A percentile compares a stretch with the other conserved stretches of the same genome.
phyloP scores from a whole-genome alignment of 805 yeast genomes.

The Hanseniaspora nectarophila region DNA sequence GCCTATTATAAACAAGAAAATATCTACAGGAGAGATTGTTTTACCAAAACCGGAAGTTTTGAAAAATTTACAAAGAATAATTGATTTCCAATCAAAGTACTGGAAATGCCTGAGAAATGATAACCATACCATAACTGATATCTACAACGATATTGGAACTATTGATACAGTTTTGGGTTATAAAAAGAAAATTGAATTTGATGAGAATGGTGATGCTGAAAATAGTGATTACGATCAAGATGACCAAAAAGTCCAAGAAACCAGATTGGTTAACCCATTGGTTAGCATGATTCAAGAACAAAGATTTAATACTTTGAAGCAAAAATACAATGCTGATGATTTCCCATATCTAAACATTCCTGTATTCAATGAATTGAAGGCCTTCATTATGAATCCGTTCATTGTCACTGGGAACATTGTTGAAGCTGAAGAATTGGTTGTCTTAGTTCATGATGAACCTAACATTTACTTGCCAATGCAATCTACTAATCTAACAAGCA shows the following conservation, averaged over 20 bases:
- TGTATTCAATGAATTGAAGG: constrained; percentile 7
- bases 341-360: constrained; percentile 12
- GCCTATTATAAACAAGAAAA: constrained; percentile 39
- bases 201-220: constrained; percentile 6
- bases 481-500: constrained; percentile 57
- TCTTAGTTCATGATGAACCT: constrained; percentile 13
- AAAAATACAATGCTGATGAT: constrained; percentile 1
- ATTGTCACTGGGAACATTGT: constrained; percentile 5
- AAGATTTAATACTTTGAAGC: constrained; percentile 2
- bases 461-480: constrained; percentile 12
- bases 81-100: constrained; percentile 65
- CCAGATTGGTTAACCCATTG: constrained; percentile 7
- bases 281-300: constrained; percentile 7
- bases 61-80: constrained; percentile 69
- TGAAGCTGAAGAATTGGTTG: constrained; percentile 8
- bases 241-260: constrained; percentile 10
- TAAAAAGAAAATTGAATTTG: constrained; percentile 7
- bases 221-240: constrained; percentile 12
- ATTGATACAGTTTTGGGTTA: constrained; percentile 6
- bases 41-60: constrained; percentile 69
- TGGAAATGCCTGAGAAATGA: constrained; percentile 61
- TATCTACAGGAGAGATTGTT: constrained; percentile 17
- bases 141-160: background rate
- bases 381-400: constrained; percentile 2
- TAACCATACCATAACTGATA: constrained; percentile 2